Evolutionary conservation across 1,284 basidiomycete species (phyloP).

Genomic region (Neonothopanus nambi): DNA sequence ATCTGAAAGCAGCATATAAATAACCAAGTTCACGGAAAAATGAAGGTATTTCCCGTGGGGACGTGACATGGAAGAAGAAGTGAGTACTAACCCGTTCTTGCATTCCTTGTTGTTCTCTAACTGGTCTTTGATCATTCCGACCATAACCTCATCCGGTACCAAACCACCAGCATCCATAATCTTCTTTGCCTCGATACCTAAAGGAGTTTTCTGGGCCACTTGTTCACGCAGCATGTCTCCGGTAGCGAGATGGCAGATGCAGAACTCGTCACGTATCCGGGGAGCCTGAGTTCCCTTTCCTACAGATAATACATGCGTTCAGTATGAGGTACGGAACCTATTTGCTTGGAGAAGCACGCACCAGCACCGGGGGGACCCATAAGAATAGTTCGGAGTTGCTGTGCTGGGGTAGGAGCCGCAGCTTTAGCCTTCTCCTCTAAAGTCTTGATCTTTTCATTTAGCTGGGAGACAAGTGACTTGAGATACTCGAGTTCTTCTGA

Average conservation of each 20-base stretch:
- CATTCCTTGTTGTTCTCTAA: conserved; percentile 91
- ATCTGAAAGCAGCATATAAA: conserved; percentile 48
- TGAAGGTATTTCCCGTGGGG: background rate
- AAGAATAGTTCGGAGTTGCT: conserved; percentile 87
- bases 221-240: conserved; percentile 98
- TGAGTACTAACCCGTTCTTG: conserved; percentile 81
- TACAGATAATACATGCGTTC: conserved; percentile 32
- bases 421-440: conserved; percentile 69
- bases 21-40: background rate
- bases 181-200: conserved; percentile 94
- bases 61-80: background rate
- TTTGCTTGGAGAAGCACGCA: conserved; percentile 37
- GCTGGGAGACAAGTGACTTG: conserved; percentile 82
- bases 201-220: conserved; percentile 82
- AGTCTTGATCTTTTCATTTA: conserved; percentile 75
- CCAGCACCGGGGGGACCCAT: conserved; percentile 97
- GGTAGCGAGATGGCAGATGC: conserved; percentile 96
- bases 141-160: conserved; percentile 96
- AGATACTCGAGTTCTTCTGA: conserved; percentile 79
- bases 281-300: conserved; percentile 99
- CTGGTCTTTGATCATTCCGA: conserved; percentile 96
- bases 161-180: conserved; percentile 96
- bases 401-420: conserved; percentile 51
- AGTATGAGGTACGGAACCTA: background rate
- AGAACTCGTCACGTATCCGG: conserved; percentile 89